Conservation (phyloP, 73 alveolate genomes). For the Paramecium bursaria region DNA sequence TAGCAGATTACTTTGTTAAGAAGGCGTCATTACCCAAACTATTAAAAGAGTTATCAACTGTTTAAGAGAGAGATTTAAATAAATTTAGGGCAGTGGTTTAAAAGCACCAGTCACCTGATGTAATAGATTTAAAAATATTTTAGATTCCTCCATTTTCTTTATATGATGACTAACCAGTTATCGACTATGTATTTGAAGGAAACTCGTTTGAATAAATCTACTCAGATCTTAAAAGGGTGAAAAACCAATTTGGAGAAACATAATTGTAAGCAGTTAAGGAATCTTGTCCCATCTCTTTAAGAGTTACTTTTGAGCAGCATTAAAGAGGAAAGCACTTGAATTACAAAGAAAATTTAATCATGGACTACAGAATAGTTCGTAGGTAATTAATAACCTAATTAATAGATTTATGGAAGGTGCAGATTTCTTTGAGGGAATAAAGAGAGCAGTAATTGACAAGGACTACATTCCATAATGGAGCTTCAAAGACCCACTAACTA, state of each 20-base stretch:
- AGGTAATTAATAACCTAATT: constrained; percentile 58
- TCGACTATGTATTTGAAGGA: constrained; percentile 51
- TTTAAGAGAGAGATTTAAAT: background rate
- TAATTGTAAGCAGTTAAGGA: background rate
- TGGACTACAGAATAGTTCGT: constrained; percentile 81
- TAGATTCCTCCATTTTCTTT: background rate
- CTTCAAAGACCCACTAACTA: constrained; percentile 74
- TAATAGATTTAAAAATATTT: background rate
- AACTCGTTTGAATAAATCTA: constrained; percentile 64
- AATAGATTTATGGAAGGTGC: constrained; percentile 75
- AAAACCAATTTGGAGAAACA: constrained; percentile 1
- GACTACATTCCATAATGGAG: constrained; percentile 86
- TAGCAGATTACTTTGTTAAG: constrained; percentile 87
- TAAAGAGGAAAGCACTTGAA: constrained; percentile 79
- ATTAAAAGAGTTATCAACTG: constrained; percentile 33
- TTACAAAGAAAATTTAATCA: constrained; percentile 75
- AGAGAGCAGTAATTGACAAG: constrained; percentile 84
- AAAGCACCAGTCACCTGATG: background rate
- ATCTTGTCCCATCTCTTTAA: constrained; percentile 73
- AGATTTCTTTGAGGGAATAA: constrained; percentile 92
- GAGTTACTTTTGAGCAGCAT: constrained; percentile 79
- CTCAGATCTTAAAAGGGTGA: constrained; percentile 3
- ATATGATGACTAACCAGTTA: background rate
- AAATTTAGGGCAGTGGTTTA: background rate
- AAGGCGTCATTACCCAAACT: constrained; percentile 29